Conservation (phyloP, 768 basidiomycete species). For the Termitomyces sp. region DNA sequence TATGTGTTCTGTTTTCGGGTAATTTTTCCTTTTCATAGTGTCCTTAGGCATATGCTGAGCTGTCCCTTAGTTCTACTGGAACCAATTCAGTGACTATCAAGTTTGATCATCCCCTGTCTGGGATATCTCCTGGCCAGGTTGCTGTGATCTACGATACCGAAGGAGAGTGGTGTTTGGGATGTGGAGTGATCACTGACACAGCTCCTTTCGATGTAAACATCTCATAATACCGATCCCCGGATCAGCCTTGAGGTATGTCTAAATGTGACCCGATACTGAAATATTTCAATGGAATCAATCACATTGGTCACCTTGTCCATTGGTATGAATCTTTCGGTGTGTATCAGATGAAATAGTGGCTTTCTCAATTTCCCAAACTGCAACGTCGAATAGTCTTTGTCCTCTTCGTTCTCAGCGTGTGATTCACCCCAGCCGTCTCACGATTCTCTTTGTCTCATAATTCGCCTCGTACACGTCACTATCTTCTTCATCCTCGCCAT, state of each 20-base stretch:
- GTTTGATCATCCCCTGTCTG: constrained; percentile 56
- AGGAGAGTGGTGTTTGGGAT: constrained; percentile 77
- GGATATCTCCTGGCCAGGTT: constrained; percentile 77
- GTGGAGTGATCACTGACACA: constrained; percentile 52
- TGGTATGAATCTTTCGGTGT: background rate
- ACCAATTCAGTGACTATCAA: constrained; percentile 31
- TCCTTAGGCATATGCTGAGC: constrained; percentile 4
- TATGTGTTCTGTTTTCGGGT: constrained; percentile 49
- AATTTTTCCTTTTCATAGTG: constrained; percentile 10
- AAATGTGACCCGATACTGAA: too few relatives aligned
- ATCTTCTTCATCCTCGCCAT: too few relatives aligned
- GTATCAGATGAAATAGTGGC: background rate
- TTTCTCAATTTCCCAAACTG: background rate
- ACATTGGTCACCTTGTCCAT: background rate
- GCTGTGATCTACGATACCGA: constrained; percentile 65
- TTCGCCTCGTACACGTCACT: too few relatives aligned
- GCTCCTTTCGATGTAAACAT: background rate
- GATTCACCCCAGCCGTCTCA: too few relatives aligned
- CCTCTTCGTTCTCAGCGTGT: too few relatives aligned
- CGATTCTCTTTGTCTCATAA: too few relatives aligned
- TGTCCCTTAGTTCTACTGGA: constrained; percentile 10
- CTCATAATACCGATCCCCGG: too few relatives aligned
- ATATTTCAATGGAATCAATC: background rate
- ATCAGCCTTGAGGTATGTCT: background rate
- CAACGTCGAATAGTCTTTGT: background rate